Evolutionary conservation across 164 flowering plant species (phyloP).

Genomic region (Chimonanthus praecox): DNA sequence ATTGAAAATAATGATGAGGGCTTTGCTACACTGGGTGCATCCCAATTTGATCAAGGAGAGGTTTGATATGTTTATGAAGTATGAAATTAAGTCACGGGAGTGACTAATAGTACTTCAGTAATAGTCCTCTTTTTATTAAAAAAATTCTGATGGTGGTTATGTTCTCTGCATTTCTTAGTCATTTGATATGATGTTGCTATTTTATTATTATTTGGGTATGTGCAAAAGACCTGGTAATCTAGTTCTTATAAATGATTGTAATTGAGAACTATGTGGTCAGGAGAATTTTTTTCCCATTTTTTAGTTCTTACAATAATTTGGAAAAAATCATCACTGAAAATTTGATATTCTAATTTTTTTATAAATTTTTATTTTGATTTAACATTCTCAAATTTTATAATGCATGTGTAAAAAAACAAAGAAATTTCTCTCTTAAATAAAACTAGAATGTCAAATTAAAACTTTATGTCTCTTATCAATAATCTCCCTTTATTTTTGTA

Average conservation of each 20-base stretch:
- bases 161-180: neutral
- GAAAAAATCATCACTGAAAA: too few species aligned
- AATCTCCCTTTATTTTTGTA: too few species aligned
- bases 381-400: too few species aligned
- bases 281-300: too few species aligned
- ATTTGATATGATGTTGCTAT: neutral
- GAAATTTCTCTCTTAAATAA: too few species aligned
- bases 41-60: conserved; percentile 92
- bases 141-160: neutral
- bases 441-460: too few species aligned
- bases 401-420: too few species aligned
- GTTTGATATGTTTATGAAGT: conserved; percentile 96
- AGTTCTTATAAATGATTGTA: conserved; percentile 89
- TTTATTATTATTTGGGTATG: neutral
- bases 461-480: too few species aligned
- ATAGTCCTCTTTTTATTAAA: neutral
- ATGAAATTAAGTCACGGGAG: conserved; percentile 55
- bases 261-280: conserved; percentile 96
- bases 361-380: too few species aligned
- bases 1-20: conserved; percentile 65
- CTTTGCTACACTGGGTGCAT: conserved; percentile 25
- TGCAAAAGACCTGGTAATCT: conserved; percentile 92
- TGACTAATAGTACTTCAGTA: too few species aligned
- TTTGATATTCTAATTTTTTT: too few species aligned
- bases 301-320: too few species aligned